Conservation (phyloP, 2,329 filamentous ascomycete species). For the Diaporthe citrichinensis region DNA sequence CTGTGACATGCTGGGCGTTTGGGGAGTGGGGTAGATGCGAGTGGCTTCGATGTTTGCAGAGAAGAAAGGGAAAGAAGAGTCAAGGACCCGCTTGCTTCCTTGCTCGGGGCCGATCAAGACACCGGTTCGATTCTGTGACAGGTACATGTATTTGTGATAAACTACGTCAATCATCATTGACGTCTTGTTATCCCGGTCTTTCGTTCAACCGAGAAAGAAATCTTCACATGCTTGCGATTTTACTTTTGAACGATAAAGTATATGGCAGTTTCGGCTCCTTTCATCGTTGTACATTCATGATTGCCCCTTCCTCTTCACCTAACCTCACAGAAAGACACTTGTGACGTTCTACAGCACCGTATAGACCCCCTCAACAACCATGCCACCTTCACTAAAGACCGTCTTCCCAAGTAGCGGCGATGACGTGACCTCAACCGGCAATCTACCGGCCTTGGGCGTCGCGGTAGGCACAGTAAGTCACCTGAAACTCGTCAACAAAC, state of each 20-base stretch:
- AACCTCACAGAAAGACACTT: background rate
- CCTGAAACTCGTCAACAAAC: background rate
- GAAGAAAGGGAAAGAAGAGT: background rate
- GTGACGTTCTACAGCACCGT: background rate
- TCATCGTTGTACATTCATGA: background rate
- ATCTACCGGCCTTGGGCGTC: background rate
- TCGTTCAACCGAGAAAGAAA: too few relatives aligned
- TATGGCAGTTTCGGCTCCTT: background rate
- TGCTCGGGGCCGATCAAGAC: constrained; percentile 9
- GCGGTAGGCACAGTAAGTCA: background rate
- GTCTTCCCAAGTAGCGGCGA: constrained; percentile 1
- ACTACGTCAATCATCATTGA: background rate
- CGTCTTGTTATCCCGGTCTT: background rate
- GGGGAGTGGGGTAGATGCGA: background rate
- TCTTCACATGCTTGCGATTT: too few relatives aligned
- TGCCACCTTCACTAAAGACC: constrained; percentile 7
- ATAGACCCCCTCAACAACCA: background rate
- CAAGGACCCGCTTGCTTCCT: background rate
- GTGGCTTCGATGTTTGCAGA: background rate
- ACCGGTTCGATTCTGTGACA: constrained; percentile 1
- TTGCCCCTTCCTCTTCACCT: background rate
- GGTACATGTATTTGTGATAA: background rate
- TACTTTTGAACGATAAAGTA: background rate
- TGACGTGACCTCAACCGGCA: background rate
- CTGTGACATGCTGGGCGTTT: background rate